Base-by-base conservation (phyloP, 2,329 filamentous ascomycete species). In the Lasiodiplodia hormozganensis region DNA sequence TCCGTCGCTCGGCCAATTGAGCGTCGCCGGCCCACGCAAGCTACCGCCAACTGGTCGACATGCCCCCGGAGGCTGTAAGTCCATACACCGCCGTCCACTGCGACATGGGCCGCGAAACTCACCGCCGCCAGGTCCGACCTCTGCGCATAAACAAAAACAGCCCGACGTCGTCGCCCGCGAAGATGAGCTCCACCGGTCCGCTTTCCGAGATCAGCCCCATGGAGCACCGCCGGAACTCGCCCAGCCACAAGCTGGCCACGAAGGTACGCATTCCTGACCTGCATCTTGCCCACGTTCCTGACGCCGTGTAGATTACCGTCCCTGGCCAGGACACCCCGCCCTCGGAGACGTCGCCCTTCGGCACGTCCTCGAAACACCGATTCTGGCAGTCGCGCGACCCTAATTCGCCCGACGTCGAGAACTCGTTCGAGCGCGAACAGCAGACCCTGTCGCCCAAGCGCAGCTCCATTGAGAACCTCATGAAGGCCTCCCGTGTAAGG, bases 401-500 rank as follows among this genome's bases (percentile, higher is more conserved):
- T 11, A 73, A 84, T 79, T 91, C 88, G 75, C 89, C 87, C 73
- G 86, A 85, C 70, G 81, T 82, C 3, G 94, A 97, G 81, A 97
- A 96, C 81, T 85, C 83, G 57, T 81, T 81, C 69, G 85, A 87
- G 70, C 84, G 85, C 69, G 85, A 88, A 62, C 84, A 86, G 53
- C 88, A 88, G 7, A 89, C 91, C 12, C 88, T 90, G 8, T 90
- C 91, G 56, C 89, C 92, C 25, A 90, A 89, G 69, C 92, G 95
- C 77, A 92, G 93, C 56, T 98, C 95, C 21, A 94, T 99, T 73
- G 96, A 99, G 86, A 94, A 94, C 76, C 86, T 99, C 69, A 96
- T 97, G 83, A 93, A 91, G 78, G 94, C 94, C 38, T 97, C 95
- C 67, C 92, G 96, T 70, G 96, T 99, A 75, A 97, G 95, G 86